A percentile compares a stretch with the other conserved stretches of the same genome.
These are phyloP conservation scores for Neodidymelliopsis sp. DNA, from an alignment of 2,329 filamentous ascomycete species.

Conservation along the genomic window DNA sequence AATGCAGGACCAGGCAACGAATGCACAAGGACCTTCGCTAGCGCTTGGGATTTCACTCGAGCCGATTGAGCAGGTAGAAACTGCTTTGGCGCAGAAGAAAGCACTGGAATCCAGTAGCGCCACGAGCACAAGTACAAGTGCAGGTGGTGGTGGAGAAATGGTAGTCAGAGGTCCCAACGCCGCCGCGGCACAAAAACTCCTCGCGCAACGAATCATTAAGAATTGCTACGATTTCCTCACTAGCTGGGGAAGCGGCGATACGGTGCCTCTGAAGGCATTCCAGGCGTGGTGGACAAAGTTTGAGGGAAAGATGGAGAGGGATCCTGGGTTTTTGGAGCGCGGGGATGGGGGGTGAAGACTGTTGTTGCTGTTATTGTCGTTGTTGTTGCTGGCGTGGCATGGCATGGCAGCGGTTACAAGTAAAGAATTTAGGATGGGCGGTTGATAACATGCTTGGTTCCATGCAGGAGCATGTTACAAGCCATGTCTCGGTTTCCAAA, in stretches of 20 bases:
- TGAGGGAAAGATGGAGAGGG: conserved; percentile 81
- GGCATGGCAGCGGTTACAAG: not conserved
- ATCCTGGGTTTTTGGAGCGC: conserved; percentile 88
- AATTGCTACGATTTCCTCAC: conserved; percentile 97
- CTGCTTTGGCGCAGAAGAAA: conserved; percentile 69
- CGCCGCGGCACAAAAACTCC: conserved; percentile 70
- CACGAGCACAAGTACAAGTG: conserved; percentile 31
- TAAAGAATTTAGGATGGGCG: not conserved
- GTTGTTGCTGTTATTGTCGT: too few species aligned
- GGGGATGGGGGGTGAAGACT: conserved; percentile 58
- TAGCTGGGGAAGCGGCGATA: conserved; percentile 81
- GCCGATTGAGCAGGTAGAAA: conserved; percentile 72
- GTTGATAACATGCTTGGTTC: too few species aligned
- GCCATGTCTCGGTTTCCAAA: too few species aligned
- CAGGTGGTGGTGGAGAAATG: conserved; percentile 36
- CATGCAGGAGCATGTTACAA: too few species aligned
- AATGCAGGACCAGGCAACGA: too few species aligned
- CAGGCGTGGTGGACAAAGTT: conserved; percentile 99
- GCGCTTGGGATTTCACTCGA: conserved; percentile 86
- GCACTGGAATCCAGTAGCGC: conserved; percentile 45
- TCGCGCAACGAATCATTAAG: conserved; percentile 93
- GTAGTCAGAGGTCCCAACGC: conserved; percentile 49
- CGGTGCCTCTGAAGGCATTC: conserved; percentile 93
- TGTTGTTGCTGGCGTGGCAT: too few species aligned
- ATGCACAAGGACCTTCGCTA: too few species aligned